Evolutionary conservation across 768 basidiomycete species (phyloP), one percentile per base, ranked within the genome.

Genomic region (Porphyrellus cyaneotinctus): DNA sequence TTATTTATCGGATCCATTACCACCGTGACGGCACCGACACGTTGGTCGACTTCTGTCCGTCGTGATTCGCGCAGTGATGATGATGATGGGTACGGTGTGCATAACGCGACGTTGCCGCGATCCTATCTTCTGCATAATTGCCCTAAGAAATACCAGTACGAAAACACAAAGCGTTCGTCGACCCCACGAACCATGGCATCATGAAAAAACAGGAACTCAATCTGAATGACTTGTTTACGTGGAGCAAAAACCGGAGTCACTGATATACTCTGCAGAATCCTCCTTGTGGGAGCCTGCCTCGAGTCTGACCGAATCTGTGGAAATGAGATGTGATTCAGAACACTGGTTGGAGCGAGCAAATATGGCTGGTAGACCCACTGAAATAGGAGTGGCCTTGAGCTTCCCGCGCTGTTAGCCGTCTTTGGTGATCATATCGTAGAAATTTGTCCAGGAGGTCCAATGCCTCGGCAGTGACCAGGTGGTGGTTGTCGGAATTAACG

Each of bases 321-420:
- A 63, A 57, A 56, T 59, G 58, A 62, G 54, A 66, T 62, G 58
- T 61, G 38, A 52, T 32, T 52, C 28, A 52, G 51, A 50, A 56
- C 41, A 49, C 46, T 30, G 23, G 51, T 33, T 57, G 39, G 52
- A 53, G 49, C 52, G 51, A 58, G 52, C 58, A 56, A 56, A 60
- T 51, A 56, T 60, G 47, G 58, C 64, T 64, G 42, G n/a, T 46
- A 24, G 42, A 47, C 68, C 23, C 53, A 80, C 80, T 81, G 66
- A 87, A 87, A 72, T 81, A 87, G 49, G 81, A 74, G 67, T 87
- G 85, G 47, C 73, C 73, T 70, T 83, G 82, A 32, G 82, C 81
- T 68, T 88, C 85, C 57, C 74, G 74, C 38, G 85, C 84, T 15
- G 85, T 86, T 33, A 84, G 71, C 57, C 85, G 73, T 62, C 84